phyloP scores from a whole-genome alignment of 768 basidiomycete species.

The Imleria badia region DNA sequence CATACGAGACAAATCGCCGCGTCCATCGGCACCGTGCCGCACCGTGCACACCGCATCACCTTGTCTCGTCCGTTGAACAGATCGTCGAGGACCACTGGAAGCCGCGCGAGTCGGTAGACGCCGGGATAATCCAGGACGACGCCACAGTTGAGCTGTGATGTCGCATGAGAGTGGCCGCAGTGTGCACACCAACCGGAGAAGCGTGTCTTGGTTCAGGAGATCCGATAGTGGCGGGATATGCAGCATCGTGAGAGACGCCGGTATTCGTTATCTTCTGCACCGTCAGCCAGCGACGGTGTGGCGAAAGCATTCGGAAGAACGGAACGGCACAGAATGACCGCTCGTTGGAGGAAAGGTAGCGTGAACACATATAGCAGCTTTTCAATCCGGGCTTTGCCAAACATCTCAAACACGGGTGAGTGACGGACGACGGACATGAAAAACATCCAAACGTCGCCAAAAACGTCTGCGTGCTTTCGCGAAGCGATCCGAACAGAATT shows the following conservation, averaged over 20 bases:
- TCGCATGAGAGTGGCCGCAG: conserved; percentile 78
- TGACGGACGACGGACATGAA: conserved; percentile 90
- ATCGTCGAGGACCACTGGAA: conserved; percentile 82
- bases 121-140: conserved; percentile 80
- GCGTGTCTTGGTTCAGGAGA: conserved; percentile 77
- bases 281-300: conserved; percentile 36
- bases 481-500: conserved; percentile 43
- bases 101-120: conserved; percentile 76
- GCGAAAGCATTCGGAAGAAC: conserved; percentile 65
- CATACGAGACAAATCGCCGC: conserved; percentile 93
- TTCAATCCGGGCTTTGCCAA: conserved; percentile 83
- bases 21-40: conserved; percentile 75
- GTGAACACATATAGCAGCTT: conserved; percentile 86
- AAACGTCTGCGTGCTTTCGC: conserved; percentile 66
- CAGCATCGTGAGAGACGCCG: conserved; percentile 71
- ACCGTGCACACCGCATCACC: conserved; percentile 70
- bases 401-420: conserved; percentile 77
- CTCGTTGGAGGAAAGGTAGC: conserved; percentile 87
- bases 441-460: conserved; percentile 85
- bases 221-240: conserved; percentile 78
- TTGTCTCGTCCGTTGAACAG: conserved; percentile 77
- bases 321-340: conserved; percentile 80
- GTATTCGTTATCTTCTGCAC: conserved; percentile 66
- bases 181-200: conserved; percentile 91
- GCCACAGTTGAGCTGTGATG: conserved; percentile 76